These are phyloP conservation scores for Kingdonia uniflora DNA, from an alignment of 164 flowering plant genomes.

Conservation along the genomic window DNA sequence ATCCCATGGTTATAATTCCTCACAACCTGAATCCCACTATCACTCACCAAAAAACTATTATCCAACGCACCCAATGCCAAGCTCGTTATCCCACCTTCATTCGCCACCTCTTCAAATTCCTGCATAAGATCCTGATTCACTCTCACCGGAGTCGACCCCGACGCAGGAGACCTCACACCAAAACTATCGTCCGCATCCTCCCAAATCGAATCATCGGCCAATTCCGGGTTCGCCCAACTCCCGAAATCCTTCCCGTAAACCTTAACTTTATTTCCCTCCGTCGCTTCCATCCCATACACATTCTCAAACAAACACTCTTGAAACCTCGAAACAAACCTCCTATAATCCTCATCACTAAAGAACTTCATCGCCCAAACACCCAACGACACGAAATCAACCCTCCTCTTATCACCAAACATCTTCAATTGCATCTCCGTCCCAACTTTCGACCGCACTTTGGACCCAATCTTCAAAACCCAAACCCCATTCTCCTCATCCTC, in stretches of 20 bases:
- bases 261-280: constrained; percentile 62
- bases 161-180: constrained; percentile 23
- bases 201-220: constrained; percentile 90
- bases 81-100: constrained; percentile 78
- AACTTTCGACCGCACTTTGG: constrained; percentile 37
- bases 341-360: constrained; percentile 42
- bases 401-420: constrained; percentile 46
- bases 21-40: constrained; percentile 88
- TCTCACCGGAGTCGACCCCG: neutral
- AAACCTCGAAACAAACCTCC: constrained; percentile 40
- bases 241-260: constrained; percentile 89
- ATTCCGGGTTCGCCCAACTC: constrained; percentile 86
- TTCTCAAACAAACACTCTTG: constrained; percentile 91
- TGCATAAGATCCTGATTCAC: neutral
- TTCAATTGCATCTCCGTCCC: constrained; percentile 48
- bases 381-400: constrained; percentile 52
- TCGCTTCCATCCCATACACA: constrained; percentile 48
- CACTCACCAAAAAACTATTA: constrained; percentile 81
- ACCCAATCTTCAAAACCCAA: constrained; percentile 55
- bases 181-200: constrained; percentile 68
- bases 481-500: constrained; percentile 19
- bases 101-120: constrained; percentile 55
- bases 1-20: constrained; percentile 86
- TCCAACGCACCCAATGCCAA: constrained; percentile 95
- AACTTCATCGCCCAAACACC: constrained; percentile 91